Conservation (phyloP, 352 stramenopile species). For the Pythium rhizo-oryzae region DNA sequence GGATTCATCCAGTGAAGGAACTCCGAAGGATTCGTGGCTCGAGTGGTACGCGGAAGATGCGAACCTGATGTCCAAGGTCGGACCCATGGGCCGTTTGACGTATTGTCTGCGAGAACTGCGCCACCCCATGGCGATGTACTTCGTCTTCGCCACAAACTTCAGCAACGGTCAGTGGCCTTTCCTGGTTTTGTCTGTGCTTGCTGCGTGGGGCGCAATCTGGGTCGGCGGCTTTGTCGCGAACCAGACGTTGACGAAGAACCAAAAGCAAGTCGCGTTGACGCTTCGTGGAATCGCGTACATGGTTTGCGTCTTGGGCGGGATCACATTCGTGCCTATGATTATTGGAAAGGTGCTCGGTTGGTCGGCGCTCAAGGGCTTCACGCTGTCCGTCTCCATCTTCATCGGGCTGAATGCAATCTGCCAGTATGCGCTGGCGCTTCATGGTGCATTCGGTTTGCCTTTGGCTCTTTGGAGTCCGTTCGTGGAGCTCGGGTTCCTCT, state of each 20-base stretch:
- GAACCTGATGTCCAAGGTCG: slow-evolving; percentile 69
- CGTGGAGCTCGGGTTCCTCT: slow-evolving; percentile 78
- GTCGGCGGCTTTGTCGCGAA: slow-evolving; percentile 51
- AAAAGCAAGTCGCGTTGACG: slow-evolving; percentile 58
- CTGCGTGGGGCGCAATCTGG: slow-evolving; percentile 31
- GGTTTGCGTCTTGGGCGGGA: slow-evolving; percentile 60
- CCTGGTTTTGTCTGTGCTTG: slow-evolving; percentile 32
- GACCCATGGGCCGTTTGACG: slow-evolving; percentile 67
- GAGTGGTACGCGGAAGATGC: slow-evolving; percentile 78
- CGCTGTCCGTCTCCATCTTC: slow-evolving; percentile 67
- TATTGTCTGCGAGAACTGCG: slow-evolving; percentile 82
- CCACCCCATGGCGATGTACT: slow-evolving; percentile 82
- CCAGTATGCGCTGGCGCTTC: slow-evolving; percentile 70
- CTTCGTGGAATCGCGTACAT: slow-evolving; percentile 79
- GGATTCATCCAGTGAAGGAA: slow-evolving; percentile 36
- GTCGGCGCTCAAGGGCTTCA: slow-evolving; percentile 66
- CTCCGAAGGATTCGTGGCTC: slow-evolving; percentile 70
- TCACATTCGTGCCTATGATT: slow-evolving; percentile 56
- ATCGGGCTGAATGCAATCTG: slow-evolving; percentile 73
- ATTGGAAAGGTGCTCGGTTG: slow-evolving; percentile 59
- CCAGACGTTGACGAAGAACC: slow-evolving; percentile 51
- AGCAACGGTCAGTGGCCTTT: slow-evolving; percentile 53
- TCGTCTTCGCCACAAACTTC: slow-evolving; percentile 80
- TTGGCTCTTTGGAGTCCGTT: slow-evolving; percentile 74
- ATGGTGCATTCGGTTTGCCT: slow-evolving; percentile 63